phyloP scores from a whole-genome alignment of 1,284 basidiomycete genomes.

The Mycosarcoma maydis region DNA sequence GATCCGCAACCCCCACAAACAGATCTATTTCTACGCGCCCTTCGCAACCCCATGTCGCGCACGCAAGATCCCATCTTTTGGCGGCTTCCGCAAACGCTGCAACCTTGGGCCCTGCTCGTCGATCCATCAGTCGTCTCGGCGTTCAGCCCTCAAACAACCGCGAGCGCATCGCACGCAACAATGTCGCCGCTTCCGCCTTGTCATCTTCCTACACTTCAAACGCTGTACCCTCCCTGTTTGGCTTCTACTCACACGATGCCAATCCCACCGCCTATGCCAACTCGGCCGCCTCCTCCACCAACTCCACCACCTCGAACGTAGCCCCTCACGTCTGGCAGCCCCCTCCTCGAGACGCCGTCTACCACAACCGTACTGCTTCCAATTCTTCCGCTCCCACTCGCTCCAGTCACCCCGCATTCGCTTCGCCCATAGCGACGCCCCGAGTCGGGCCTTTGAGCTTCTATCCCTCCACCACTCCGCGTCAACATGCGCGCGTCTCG shows the following conservation, averaged over 20 bases:
- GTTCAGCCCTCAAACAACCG: not conserved
- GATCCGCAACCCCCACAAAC: slow-evolving; percentile 14
- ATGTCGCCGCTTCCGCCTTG: slow-evolving; percentile 13
- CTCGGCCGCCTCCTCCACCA: not conserved
- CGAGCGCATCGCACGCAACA: not conserved
- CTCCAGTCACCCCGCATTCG: not conserved
- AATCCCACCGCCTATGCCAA: not conserved
- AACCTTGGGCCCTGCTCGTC: not conserved
- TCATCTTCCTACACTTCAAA: slow-evolving; percentile 13
- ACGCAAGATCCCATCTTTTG: slow-evolving; percentile 4
- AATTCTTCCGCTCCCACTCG: not conserved
- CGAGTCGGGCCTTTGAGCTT: slow-evolving; percentile 8
- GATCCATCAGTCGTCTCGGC: not conserved
- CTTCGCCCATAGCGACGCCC: slow-evolving; percentile 6
- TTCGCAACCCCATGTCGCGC: not conserved
- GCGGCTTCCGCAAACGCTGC: not conserved
- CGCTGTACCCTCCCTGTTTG: slow-evolving; percentile 37
- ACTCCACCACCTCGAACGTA: not conserved
- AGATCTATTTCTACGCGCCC: not conserved
- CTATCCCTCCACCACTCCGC: slow-evolving; percentile 3
- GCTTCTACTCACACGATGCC: slow-evolving; percentile 38
- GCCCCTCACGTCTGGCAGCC: not conserved
- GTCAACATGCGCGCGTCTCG: not conserved
- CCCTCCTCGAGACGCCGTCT: not conserved
- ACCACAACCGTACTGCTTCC: slow-evolving; percentile 1